Base-by-base conservation (phyloP, 495 filamentous ascomycete species). In the Glarea lozoyensis region DNA sequence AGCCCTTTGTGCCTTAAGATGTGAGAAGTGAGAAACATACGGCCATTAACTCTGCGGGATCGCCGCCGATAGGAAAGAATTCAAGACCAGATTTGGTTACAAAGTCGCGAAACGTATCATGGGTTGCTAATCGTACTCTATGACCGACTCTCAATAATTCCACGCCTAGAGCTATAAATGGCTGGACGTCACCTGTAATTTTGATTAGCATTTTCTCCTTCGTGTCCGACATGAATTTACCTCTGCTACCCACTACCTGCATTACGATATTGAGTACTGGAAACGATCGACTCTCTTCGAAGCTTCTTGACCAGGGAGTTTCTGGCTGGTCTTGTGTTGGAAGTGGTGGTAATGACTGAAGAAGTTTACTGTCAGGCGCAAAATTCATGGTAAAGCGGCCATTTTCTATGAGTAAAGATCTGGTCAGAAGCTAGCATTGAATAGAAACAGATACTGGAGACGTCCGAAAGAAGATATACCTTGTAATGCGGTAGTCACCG, bases 121-220 rank as follows among this genome's bases (percentile, higher is more conserved):
- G 84, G 1, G 84, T 88, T n/a, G 84, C 84, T 4, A 88, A 60
- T 22, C 84, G 73, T 4, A 88, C 79, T 15, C 84, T 72, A 59
- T 88, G 83, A 16, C 75, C 73, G 2, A 53, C 60, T 15, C 69
- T 55, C 50, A 77, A 69, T 13, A 89, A 57, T 0, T 70, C 64
- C 51, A 72, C 69, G 0, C 80, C 81, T 2, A 84, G 59, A 15
- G 78, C 72, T 21, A 86, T 54, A 46, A 86, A 86, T 3, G 82
- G 81, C 54, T 86, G 82, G 0, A 82, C 78, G 47, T 86, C 82
- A 3, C 82, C 84, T 40, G 21, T 27, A 23, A 15, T 4, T 29
- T 29, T 3, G 37, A 19, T 40, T 10, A 40, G 37, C 37, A 6
- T 22, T 3, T n/a, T 11, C 18, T 12, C 9, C 16, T 19, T 13